Base-by-base conservation (phyloP, 2,329 filamentous ascomycete genomes). In the Macroventuria anomochaeta region DNA sequence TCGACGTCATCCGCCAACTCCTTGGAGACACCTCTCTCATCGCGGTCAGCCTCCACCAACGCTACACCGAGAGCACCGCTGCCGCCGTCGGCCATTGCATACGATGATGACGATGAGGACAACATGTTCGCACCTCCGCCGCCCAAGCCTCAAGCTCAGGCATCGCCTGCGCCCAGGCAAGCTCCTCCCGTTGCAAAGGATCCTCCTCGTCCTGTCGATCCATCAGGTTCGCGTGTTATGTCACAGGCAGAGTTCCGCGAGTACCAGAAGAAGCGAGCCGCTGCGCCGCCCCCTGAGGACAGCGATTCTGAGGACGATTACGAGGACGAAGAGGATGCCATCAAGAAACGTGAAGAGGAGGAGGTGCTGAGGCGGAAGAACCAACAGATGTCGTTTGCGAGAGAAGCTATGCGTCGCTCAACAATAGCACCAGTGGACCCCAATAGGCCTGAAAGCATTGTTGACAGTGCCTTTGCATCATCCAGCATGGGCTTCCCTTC, bases 261-360 rank as follows among this genome's bases (percentile, higher is more conserved):
- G 28, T 64, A 70, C 40, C 67, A 74, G 46, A 60, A 67, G 49
- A 59, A 60, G 23, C 63, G 65, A 25, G 60, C 63, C 34, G 55
- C 59, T 7, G 61, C 72, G 31, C 59, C 70, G n/a, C 46, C 55
- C 2, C 56, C 63, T 17, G 58, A 65, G 7, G 65, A 71, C 33
- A 67, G 63, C 52, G 68, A 67, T 2, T 69, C 70, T 7, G 68
- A 72, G 7, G 70, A 73, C 29, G 69, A 74, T 37, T 73, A 74
- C 46, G 72, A 75, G 34, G 72, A 74, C 36, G 72, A 75, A 53
- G 72, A 75, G 50, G 72, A 75, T 13, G 67, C 67, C 3, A 69
- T 71, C 48, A 59, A 62, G 57, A 65, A 67, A 43, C 65, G 70
- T 12, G 59, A 72, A 43, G 66, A 73, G 47, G 69, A 74, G 39